Evolutionary conservation across 2,329 filamentous ascomycete species (phyloP), one percentile per base, ranked within the genome.

Genomic region (Xylaria sp.): DNA sequence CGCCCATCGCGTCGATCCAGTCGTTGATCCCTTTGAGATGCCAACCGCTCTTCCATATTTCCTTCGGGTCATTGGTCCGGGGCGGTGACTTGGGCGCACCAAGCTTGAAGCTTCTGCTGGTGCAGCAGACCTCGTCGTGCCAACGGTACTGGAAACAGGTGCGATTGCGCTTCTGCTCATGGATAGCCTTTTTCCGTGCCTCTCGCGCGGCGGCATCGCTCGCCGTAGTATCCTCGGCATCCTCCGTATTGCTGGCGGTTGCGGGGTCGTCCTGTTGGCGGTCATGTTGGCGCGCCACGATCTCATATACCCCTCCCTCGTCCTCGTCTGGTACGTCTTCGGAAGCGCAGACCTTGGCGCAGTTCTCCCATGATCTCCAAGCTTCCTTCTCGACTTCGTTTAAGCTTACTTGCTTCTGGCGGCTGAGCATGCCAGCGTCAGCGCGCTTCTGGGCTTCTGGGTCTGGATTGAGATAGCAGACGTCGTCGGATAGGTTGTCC

Each of bases 401-500:
- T 66, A 76, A 74, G 7, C 69, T 66, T 37, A 72, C 68, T 20
- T 71, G 66, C 61, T 70, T 74, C 57, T 76, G 72, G 7, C 72
- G 69, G 7, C 65, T 65, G 29, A 66, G 71, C 24, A 63, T 64
- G 39, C 65, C 56, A 2, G 66, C 67, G 4, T 69, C 66, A 1
- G 70, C 70, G 21, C 64, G 65, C 18, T 60, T 59, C 57, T 76
- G 74, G 1, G 68, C 70, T 1, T 63, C 66, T 3, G 71, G 66
- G 24, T 74, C 72, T 13, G 71, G 72, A 42, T 68, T 74, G 52
- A 75, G 67, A 58, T 78, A 80, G 59, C 74, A 77, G 9, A 70
- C 69, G 44, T 80, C 77, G 21, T 81, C 74, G 3, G 79, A 78
- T 4, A 77, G 61, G 60, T 84, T 83, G 63, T 83, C 76, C 80